Evolutionary conservation across 2,329 filamentous ascomycete species (phyloP), one percentile per base, ranked within the genome.

Genomic region (Arthrobotrys musiformis): DNA sequence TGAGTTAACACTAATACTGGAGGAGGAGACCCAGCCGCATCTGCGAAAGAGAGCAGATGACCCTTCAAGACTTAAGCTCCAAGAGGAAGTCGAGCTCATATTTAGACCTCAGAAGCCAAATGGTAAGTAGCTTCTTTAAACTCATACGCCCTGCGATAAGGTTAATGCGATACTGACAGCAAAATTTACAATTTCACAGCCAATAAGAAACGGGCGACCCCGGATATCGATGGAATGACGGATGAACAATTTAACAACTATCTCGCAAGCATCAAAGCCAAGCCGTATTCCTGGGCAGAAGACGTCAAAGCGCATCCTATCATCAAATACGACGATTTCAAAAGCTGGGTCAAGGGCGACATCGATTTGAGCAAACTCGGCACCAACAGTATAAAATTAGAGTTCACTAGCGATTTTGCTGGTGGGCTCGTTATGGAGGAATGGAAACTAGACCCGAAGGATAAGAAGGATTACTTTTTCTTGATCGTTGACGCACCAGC

Each of bases 11-110:
- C 17, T 26, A 15, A 28, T 56, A 8, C 9, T 50, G 11, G 62
- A 67, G 17, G 62, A 67, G 19, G 33, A 37, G 13, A 11, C 42
- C 4, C 19, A 42, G 2, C 62, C 62, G 2, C 62, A 56, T 33
- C 11, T 67, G 33, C 30, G 46, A n/a, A 67, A 50, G 28, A 48
- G 62, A n/a, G 46, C 62, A 22, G 62, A 67, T 8, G 62, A 67
- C 17, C 46, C 22, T 17, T 9, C 33, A 6, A 54, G 62, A 15
- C 28, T 67, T 17, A 8, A 54, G 2, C 62, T 37, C 22, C 46
- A 67, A 24, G 26, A 56, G 19, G 46, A 56, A 24, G 6, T 67
- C 2, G 48, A 67, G 13, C 22, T 67, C 15, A 11, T 56, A 4
- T 67, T 67, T 15, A 33, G 26, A 19, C 15, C 33, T 19, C 22